These are phyloP conservation scores for Claviceps sp. DNA, from an alignment of 2,329 filamentous ascomycete genomes.

Conservation along the genomic window DNA sequence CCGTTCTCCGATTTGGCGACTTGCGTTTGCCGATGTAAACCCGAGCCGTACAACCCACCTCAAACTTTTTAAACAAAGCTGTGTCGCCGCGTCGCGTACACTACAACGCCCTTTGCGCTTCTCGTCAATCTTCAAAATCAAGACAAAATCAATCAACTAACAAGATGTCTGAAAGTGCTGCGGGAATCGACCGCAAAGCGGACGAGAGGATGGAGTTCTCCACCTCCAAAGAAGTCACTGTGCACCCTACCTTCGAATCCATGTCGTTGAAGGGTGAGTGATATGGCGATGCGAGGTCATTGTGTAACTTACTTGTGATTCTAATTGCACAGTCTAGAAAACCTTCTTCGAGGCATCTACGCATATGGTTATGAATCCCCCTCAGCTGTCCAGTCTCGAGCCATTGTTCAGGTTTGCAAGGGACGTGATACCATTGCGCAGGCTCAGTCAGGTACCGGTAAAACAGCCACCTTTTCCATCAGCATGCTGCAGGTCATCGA, in stretches of 20 bases:
- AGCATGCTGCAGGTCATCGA: slow-evolving; percentile 94
- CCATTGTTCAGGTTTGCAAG: slow-evolving; percentile 98
- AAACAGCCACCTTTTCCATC: slow-evolving; percentile 93
- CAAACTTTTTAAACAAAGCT: slow-evolving; percentile 15
- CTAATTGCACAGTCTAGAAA: slow-evolving; percentile 40
- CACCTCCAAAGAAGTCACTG: slow-evolving; percentile 94
- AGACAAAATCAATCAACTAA: neutral
- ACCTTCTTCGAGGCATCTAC: slow-evolving; percentile 91
- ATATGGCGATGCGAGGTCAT: neutral
- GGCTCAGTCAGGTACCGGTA: slow-evolving; percentile 92
- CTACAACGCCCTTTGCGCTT: neutral
- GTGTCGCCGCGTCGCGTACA: neutral
- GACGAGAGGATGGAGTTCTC: slow-evolving; percentile 97
- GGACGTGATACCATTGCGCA: slow-evolving; percentile 97
- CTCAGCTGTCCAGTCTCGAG: slow-evolving; percentile 92
- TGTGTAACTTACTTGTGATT: neutral
- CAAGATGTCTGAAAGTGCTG: slow-evolving; percentile 73
- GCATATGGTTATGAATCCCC: slow-evolving; percentile 98
- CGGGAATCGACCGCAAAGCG: slow-evolving; percentile 72
- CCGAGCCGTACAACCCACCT: slow-evolving; percentile 11
- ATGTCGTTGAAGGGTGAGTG: slow-evolving; percentile 76
- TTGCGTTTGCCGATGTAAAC: slow-evolving; percentile 16
- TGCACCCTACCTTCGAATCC: slow-evolving; percentile 84
- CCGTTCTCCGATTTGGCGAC: neutral
- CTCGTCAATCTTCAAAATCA: neutral